phyloP scores from a whole-genome alignment of 371 early-diverging fungal species.

The Zychaea mexicana region DNA sequence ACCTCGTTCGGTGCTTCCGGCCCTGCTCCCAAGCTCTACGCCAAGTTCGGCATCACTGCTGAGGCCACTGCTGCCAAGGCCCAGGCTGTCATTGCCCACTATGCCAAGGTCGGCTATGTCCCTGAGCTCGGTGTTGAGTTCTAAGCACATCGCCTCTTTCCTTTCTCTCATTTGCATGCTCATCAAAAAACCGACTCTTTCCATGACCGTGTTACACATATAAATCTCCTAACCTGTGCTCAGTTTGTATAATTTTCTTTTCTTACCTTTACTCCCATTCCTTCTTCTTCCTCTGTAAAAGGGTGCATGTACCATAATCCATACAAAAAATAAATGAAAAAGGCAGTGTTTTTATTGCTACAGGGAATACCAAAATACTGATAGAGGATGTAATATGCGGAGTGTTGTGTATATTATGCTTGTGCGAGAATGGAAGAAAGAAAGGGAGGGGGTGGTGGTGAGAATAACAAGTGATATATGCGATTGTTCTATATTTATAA shows the following conservation, averaged over 20 bases:
- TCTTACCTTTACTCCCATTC: no score
- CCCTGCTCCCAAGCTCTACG: constrained; percentile 78
- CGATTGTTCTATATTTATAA: background rate
- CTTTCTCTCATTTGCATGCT: background rate
- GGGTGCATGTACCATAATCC: constrained; percentile 5
- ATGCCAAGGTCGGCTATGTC: constrained; percentile 59
- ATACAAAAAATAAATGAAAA: background rate
- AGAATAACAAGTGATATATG: background rate
- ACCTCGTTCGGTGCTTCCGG: constrained; percentile 39
- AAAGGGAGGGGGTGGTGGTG: background rate
- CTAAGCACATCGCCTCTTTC: constrained; percentile 15
- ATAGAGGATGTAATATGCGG: background rate
- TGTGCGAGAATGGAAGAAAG: no score
- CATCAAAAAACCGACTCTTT: no score
- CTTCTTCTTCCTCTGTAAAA: background rate
- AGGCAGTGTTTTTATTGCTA: background rate
- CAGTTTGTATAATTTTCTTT: background rate
- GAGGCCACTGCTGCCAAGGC: constrained; percentile 81
- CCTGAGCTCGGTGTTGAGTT: constrained; percentile 49
- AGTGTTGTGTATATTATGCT: constrained; percentile 4
- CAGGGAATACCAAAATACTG: background rate
- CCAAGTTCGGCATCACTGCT: constrained; percentile 82
- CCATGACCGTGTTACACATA: no score
- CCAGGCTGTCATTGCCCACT: constrained; percentile 74
- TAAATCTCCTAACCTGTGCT: no score